phyloP scores from a whole-genome alignment of 257 asterid species.

The Gardenia jasminoides region DNA sequence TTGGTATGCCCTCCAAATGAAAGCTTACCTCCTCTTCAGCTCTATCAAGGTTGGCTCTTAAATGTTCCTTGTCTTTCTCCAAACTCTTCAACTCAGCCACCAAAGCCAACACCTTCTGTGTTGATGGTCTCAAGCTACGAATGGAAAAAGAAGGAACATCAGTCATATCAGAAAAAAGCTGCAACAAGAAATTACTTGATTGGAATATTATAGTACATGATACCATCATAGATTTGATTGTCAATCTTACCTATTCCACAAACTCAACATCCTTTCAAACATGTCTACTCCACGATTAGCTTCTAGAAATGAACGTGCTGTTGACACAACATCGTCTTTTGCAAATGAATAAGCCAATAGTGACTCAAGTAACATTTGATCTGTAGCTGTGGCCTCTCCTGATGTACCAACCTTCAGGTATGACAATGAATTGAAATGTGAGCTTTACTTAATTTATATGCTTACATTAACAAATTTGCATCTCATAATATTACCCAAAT shows the following conservation, averaged over 20 bases:
- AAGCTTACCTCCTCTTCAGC: constrained; percentile 87
- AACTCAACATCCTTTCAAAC: constrained; percentile 51
- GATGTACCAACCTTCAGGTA: constrained; percentile 53
- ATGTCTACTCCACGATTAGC: constrained; percentile 55
- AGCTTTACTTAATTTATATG: not conserved
- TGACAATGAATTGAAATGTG: constrained; percentile 9
- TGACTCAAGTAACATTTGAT: constrained; percentile 53
- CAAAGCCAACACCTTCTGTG: constrained; percentile 62
- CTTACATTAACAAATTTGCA: constrained; percentile 1
- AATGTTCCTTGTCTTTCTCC: constrained; percentile 66
- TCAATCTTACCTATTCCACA: constrained; percentile 59
- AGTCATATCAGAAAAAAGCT: not conserved
- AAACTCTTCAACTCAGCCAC: constrained; percentile 54
- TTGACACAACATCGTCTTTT: constrained; percentile 49
- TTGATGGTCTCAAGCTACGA: constrained; percentile 60
- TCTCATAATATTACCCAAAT: constrained; percentile 5
- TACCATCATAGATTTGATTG: not conserved
- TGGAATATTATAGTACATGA: not conserved
- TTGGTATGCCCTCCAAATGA: not conserved
- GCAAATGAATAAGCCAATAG: constrained; percentile 48
- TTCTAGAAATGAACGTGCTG: constrained; percentile 63
- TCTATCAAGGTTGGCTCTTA: constrained; percentile 61
- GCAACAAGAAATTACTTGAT: not conserved
- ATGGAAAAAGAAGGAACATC: constrained; percentile 18
- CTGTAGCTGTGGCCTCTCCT: constrained; percentile 36